Evolutionary conservation across 2,329 filamentous ascomycete genomes (phyloP).

Genomic region (Apiospora arundinis): DNA sequence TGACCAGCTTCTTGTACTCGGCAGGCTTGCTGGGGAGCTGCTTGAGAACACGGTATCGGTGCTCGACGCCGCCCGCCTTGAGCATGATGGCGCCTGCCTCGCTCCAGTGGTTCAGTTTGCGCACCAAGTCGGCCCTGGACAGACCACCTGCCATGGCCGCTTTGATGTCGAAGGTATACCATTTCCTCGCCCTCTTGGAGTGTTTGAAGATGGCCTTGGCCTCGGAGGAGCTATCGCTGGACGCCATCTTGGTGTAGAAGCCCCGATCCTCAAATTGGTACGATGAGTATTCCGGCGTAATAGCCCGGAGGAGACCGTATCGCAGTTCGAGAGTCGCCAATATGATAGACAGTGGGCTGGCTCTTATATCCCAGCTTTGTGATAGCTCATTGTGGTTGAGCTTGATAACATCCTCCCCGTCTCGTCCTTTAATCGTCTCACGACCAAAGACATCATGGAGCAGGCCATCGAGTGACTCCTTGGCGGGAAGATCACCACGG

Average conservation of each 20-base stretch:
- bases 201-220: slow-evolving; percentile 50
- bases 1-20: slow-evolving; percentile 52
- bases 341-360: slow-evolving; percentile 56
- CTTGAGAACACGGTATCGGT: slow-evolving; percentile 58
- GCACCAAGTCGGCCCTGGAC: slow-evolving; percentile 54
- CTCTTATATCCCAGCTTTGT: slow-evolving; percentile 59
- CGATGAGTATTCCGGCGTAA: slow-evolving; percentile 61
- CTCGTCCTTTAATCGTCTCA: slow-evolving; percentile 37
- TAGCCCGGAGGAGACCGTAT: slow-evolving; percentile 61
- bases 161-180: slow-evolving; percentile 56
- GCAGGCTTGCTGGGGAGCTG: slow-evolving; percentile 48
- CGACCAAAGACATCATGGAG: slow-evolving; percentile 58
- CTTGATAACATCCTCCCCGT: slow-evolving; percentile 53
- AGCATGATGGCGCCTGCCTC: slow-evolving; percentile 57
- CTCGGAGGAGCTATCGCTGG: slow-evolving; percentile 47
- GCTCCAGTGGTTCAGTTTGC: slow-evolving; percentile 60
- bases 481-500: slow-evolving; percentile 63
- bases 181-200: slow-evolving; percentile 49
- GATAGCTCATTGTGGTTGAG: slow-evolving; percentile 52
- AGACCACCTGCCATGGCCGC: slow-evolving; percentile 41
- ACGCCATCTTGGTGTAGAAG: slow-evolving; percentile 40
- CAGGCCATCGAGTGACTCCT: slow-evolving; percentile 52
- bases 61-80: slow-evolving; percentile 56
- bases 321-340: slow-evolving; percentile 67
- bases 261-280: slow-evolving; percentile 55